These are phyloP conservation scores for Gloeostereum incarnatum DNA, from an alignment of 768 basidiomycete species.

Conservation along the genomic window DNA sequence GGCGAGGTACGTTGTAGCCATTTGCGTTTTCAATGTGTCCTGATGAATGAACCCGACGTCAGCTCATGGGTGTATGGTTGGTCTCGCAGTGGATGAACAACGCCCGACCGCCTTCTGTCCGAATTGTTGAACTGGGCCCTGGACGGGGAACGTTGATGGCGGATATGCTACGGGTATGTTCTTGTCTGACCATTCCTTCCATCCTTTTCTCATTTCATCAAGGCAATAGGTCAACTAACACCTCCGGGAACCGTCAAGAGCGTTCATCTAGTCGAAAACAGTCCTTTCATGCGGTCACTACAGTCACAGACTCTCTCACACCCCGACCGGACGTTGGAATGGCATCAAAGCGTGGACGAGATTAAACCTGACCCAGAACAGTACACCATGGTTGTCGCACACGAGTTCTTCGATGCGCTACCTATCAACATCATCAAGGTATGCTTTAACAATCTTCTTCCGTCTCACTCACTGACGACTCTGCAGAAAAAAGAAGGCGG, in stretches of 20 bases:
- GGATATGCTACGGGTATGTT: slow-evolving; percentile 75
- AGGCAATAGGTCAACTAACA: slow-evolving; percentile 48
- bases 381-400: slow-evolving; percentile 85
- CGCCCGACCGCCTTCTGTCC: slow-evolving; percentile 38
- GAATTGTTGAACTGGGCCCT: slow-evolving; percentile 88
- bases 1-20: slow-evolving; percentile 65
- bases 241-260: slow-evolving; percentile 24
- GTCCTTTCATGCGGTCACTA: slow-evolving; percentile 49
- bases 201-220: neutral
- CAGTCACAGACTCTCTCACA: slow-evolving; percentile 45
- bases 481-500: slow-evolving; percentile 65
- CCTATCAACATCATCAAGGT: slow-evolving; percentile 90
- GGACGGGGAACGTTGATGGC: slow-evolving; percentile 89
- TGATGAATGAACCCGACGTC: slow-evolving; percentile 13
- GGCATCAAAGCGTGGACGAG: slow-evolving; percentile 71
- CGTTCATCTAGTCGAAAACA: slow-evolving; percentile 80
- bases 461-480: neutral
- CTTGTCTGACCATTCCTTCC: neutral
- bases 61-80: slow-evolving; percentile 88
- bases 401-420: slow-evolving; percentile 97
- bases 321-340: slow-evolving; percentile 32
- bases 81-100: slow-evolving; percentile 62
- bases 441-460: slow-evolving; percentile 8
- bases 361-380: slow-evolving; percentile 35
- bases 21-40: neutral